Conservation (phyloP, 2,329 filamentous ascomycete species). For the Calonectria pseudoreteaudii region DNA sequence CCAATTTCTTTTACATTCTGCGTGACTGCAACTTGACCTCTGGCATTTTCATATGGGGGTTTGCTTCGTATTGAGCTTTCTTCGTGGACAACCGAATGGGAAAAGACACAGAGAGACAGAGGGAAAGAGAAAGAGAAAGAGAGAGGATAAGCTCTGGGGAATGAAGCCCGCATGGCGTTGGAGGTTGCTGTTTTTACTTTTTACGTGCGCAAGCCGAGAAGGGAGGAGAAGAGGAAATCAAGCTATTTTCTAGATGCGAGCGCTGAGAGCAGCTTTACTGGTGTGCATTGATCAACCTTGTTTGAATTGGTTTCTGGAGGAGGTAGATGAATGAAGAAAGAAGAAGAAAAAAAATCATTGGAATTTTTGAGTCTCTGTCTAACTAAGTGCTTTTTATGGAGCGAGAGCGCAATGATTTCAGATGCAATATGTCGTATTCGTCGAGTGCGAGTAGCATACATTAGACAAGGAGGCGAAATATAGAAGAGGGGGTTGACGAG, state of each 20-base stretch:
- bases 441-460: constrained; percentile 31
- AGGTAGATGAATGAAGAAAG: constrained; percentile 26
- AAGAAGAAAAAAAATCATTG: constrained; percentile 31
- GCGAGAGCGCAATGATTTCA: constrained; percentile 36
- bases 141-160: constrained; percentile 31
- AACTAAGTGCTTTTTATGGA: constrained; percentile 37
- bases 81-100: constrained; percentile 28
- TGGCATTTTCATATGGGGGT: constrained; percentile 6
- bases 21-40: constrained; percentile 9
- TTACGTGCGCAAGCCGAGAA: constrained; percentile 13
- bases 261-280: not conserved
- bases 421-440: constrained; percentile 42
- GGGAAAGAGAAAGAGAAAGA: no score
- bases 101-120: no score
- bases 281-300: not conserved
- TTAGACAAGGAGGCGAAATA: constrained; percentile 36
- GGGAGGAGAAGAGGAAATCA: not conserved
- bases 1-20: constrained; percentile 24
- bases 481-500: constrained; percentile 47
- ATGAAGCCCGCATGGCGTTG: constrained; percentile 34
- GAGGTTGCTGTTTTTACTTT: constrained; percentile 24
- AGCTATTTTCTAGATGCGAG: not conserved
- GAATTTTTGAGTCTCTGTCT: constrained; percentile 43
- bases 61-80: constrained; percentile 16
- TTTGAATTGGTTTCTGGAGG: constrained; percentile 2